Base-by-base conservation (phyloP, 2,329 filamentous ascomycete species). In the Ramichloridium luteum region DNA sequence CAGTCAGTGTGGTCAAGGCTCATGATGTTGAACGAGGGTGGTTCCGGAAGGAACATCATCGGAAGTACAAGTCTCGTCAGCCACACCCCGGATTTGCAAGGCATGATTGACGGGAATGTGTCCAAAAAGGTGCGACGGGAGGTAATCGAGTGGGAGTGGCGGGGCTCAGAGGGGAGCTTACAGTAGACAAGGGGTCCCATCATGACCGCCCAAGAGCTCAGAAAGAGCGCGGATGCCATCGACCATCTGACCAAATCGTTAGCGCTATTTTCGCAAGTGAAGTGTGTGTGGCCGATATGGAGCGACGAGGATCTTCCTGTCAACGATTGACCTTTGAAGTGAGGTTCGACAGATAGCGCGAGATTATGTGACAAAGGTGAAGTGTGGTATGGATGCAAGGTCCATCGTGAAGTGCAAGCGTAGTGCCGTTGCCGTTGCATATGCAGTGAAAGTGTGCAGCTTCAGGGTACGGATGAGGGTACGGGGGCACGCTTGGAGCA, bases 171-270 rank as follows among this genome's bases (percentile, higher is more conserved):
- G 36, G 36, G 28, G 32, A 36, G 50, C 60, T 58, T 51, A 63
- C 64, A 58, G 58, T 96, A 98, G 46, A 75, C 69, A 61, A 77
- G 68, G 20, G 83, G 86, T 34, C 90, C 90, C 82, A 94, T 93
- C 62, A 96, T 72, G 45, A 88, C 83, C 15, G 84, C 85, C 71
- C 90, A 98, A 47, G 86, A 93, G 47, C 75, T 72, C 49, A 96
- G 70, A 65, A 96, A 96, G 44, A 98, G 70, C 29, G 81, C 54
- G 29, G 88, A 94, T 34, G 86, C 90, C 56, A 94, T 76, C 30
- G 88, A 84, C 90, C 90, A 98, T 66, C 90, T 96, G 59, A 54
- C 32, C 43, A 45, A n/a, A 16, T 40, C 26, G 47, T 64, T 61
- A 57, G 56, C 57, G 56, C 44, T 49, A 37, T 30, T 35, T 30